A percentile compares a stretch with the other conserved stretches of the same genome.
phyloP scores from a whole-genome alignment of 2,329 filamentous ascomycete genomes.

The Colletotrichum sp. region DNA sequence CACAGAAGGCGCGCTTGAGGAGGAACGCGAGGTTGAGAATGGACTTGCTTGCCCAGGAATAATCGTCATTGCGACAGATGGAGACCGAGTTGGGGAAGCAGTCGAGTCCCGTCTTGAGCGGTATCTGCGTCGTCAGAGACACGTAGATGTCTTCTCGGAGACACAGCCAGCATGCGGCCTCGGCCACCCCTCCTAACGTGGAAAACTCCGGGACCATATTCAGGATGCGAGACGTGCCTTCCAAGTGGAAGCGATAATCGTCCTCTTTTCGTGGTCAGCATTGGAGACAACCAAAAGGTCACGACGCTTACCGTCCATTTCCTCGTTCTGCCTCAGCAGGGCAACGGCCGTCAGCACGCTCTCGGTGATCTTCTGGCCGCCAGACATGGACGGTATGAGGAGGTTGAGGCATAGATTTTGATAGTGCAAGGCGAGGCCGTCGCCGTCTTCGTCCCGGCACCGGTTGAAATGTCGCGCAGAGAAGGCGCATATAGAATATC shows the following conservation, averaged over 20 bases:
- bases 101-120: neutral
- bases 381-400: neutral
- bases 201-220: neutral
- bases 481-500: neutral
- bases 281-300: no score
- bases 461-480: neutral
- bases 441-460: neutral
- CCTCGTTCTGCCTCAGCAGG: neutral
- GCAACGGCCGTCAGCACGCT: neutral
- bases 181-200: neutral
- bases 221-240: neutral
- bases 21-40: neutral
- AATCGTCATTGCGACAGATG: neutral
- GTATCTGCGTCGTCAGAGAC: neutral
- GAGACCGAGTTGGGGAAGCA: neutral
- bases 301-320: neutral
- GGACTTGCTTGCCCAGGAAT: neutral
- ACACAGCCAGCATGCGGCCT: neutral
- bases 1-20: neutral
- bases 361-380: neutral
- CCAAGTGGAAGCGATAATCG: neutral
- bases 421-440: neutral
- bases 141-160: neutral
- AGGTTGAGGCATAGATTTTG: neutral
- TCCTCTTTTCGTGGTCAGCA: neutral